These are phyloP conservation scores for Shiraia bambusicola DNA, from an alignment of 2,329 filamentous ascomycete species.

Conservation along the genomic window DNA sequence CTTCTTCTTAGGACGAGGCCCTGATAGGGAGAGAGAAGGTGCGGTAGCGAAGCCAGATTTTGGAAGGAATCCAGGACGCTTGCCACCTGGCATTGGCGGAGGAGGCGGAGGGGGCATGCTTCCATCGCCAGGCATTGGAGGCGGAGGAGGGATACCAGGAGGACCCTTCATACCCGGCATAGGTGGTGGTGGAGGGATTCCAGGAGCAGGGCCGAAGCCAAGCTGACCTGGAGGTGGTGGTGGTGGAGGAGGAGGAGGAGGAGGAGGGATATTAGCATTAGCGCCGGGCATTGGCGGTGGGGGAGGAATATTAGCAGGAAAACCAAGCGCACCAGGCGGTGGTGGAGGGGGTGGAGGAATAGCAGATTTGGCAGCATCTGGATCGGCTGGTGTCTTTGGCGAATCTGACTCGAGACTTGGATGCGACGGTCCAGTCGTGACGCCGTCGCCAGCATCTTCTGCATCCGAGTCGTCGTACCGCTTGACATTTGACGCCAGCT, in stretches of 20 bases:
- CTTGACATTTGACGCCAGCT: constrained; percentile 76
- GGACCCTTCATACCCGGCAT: constrained; percentile 46
- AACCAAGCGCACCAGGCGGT: constrained; percentile 43
- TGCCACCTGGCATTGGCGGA: constrained; percentile 60
- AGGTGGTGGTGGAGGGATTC: constrained; percentile 51
- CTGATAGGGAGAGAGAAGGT: constrained; percentile 68
- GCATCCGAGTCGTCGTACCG: constrained; percentile 72
- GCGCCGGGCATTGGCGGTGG: constrained; percentile 52
- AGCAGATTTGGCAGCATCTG: constrained; percentile 42
- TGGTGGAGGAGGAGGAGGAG: constrained; percentile 53
- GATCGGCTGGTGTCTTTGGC: constrained; percentile 66
- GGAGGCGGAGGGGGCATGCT: constrained; percentile 56
- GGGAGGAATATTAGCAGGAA: constrained; percentile 43
- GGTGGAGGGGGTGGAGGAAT: constrained; percentile 54
- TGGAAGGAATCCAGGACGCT: constrained; percentile 71
- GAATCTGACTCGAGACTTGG: constrained; percentile 71
- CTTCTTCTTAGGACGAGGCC: constrained; percentile 95
- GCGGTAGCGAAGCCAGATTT: constrained; percentile 55
- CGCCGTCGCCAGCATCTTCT: constrained; percentile 64
- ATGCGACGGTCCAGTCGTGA: constrained; percentile 74
- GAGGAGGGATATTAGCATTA: constrained; percentile 46
- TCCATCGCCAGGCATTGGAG: constrained; percentile 53
- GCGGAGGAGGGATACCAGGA: constrained; percentile 44
- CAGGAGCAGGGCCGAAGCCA: constrained; percentile 39
- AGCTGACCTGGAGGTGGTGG: constrained; percentile 53